Percentiles rank a stretch among this genome's conserved stretches.
phyloP scores from a whole-genome alignment of 83 land plant genomes.

The Diphasiastrum complanatum region DNA sequence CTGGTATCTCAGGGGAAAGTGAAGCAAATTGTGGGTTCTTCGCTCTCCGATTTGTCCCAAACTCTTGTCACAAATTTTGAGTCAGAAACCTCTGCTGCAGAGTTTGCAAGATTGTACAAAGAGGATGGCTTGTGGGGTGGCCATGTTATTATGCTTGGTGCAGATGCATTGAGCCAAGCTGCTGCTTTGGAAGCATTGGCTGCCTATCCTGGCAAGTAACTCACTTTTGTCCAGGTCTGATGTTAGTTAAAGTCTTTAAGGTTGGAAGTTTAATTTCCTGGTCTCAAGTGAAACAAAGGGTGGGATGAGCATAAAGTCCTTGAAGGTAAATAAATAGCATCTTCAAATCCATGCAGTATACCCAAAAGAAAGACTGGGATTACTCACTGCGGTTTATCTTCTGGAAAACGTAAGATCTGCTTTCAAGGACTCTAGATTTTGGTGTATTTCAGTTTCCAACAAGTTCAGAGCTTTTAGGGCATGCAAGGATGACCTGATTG shows the following conservation, averaged over 20 bases:
- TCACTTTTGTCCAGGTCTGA: not conserved
- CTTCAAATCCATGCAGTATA: no score
- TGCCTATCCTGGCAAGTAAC: conserved; percentile 72
- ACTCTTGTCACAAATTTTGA: conserved; percentile 79
- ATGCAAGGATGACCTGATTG: no score
- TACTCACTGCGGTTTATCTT: no score
- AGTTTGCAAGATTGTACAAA: conserved; percentile 74
- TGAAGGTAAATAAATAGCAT: no score
- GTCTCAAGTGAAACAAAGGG: not conserved
- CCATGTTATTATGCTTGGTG: conserved; percentile 94
- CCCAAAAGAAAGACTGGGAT: no score
- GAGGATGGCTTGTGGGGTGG: conserved; percentile 77
- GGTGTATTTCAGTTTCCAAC: no score
- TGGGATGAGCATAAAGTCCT: no score
- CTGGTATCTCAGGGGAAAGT: conserved; percentile 98
- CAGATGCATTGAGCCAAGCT: conserved; percentile 66
- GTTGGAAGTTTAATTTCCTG: not conserved
- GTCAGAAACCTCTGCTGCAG: conserved; percentile 75
- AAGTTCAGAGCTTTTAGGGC: no score
- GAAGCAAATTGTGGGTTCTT: conserved; percentile 95
- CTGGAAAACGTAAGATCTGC: no score
- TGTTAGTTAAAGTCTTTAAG: not conserved
- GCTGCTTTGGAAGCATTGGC: conserved; percentile 74
- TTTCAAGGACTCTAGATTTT: no score
- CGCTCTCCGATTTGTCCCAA: conserved; percentile 47